Evolutionary conservation across 345 rosid species (phyloP), one percentile per base, ranked within the genome.

Genomic region (Euphorbia lathyris): DNA sequence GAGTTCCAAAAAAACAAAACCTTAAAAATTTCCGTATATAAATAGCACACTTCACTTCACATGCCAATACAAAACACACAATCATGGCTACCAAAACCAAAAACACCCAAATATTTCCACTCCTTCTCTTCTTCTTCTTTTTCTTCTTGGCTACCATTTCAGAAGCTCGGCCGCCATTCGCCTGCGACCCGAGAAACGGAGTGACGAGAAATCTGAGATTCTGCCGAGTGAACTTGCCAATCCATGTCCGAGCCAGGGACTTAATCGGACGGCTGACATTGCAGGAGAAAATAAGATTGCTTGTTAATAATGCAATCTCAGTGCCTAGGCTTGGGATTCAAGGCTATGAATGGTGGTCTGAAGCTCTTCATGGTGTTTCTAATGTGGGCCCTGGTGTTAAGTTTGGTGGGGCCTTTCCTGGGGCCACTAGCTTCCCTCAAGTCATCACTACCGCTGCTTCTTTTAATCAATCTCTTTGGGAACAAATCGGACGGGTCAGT

Each of bases 341-440:
- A 58, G 77, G 77, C 1, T 77, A 77, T 29, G 80, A 77, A 63
- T 77, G 80, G 80, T 77, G 80, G 80, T 77, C 80, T n/a, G 80
- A 77, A 67, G 80, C 80, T 4, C 80, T 77, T 23, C 80, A 77
- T 43, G 80, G 80, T 10, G 77, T 77, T 58, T 77, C 80, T 34
- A 72, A 77, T 48, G 74, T 68, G 57, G 80, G 80, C 2, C 77
- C 77, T 0, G 80, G 80, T 6, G 70, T 71, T 26, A 68, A 64
- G 67, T 77, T 77, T 23, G 74, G 67, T 29, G 74, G 74, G 25
- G 70, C 73, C 58, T 68, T 72, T 48, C 80, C 66, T n/a, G 77
- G 74, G 9, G 80, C 80, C 63, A 77, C 80, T 30, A 72, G 67
- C 63, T 77, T 77, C 67, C 80, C 80, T 72, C 80, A 77, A 51